Percentiles rank a stretch among this genome's conserved stretches.
phyloP scores from a whole-genome alignment of 345 rosid genomes.

The Dovyalis caffra region DNA sequence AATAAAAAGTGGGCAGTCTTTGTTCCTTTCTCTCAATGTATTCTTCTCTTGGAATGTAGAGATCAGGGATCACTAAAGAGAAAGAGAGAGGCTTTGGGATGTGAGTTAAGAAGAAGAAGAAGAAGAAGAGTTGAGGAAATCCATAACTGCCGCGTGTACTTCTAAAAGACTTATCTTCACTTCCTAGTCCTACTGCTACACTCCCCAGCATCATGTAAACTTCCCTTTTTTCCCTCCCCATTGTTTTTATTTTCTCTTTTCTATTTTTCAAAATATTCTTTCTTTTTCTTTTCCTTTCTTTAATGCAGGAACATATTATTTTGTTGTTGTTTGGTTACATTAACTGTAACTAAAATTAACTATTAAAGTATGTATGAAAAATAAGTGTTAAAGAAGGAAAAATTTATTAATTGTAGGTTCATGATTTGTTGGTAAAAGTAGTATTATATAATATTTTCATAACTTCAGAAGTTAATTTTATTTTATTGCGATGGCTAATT shows the following conservation, averaged over 20 bases:
- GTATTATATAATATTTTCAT: too few relatives aligned
- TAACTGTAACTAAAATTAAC: too few relatives aligned
- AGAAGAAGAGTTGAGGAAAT: background rate
- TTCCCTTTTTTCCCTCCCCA: background rate
- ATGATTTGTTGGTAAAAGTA: too few relatives aligned
- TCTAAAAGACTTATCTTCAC: background rate
- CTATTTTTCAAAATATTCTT: background rate
- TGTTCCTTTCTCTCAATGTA: background rate
- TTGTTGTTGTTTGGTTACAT: too few relatives aligned
- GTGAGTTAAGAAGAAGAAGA: background rate
- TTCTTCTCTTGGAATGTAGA: background rate
- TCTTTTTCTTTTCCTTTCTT: background rate
- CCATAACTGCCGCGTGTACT: conserved; percentile 3
- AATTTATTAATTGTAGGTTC: too few relatives aligned
- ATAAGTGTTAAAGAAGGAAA: too few relatives aligned
- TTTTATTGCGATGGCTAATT: too few relatives aligned
- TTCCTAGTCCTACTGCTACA: too few relatives aligned
- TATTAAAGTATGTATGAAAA: too few relatives aligned
- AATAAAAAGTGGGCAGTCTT: background rate
- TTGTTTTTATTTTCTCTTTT: background rate
- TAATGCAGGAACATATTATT: too few relatives aligned
- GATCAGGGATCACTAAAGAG: background rate
- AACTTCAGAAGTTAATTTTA: too few relatives aligned
- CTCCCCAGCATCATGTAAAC: background rate
- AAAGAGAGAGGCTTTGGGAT: background rate